Base-by-base conservation (phyloP, 1,139 yeast species). In the Blastobotrys capitulatus region DNA sequence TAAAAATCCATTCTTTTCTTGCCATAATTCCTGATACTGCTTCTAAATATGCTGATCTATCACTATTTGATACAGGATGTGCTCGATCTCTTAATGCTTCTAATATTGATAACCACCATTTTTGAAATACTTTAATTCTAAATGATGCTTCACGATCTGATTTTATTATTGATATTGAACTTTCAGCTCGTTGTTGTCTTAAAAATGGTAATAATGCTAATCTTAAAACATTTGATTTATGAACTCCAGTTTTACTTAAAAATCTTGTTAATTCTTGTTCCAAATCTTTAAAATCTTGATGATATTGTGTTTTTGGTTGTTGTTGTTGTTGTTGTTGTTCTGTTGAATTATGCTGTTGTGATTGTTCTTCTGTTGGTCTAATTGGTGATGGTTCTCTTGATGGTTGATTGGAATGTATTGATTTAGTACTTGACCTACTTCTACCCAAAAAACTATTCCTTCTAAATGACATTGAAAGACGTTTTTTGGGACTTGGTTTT, bases 41-140 rank as follows among this genome's bases (percentile, higher is more conserved):
- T 62, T 87, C 96, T 50, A 83, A 69, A 61, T 82, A 85, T 12
- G 88, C 89, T 45, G 82, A 77, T 51, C 83, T 70, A 64, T 87
- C 95, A 1, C 75, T 63, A 10, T 72, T 70, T 1, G 78, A 65
- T 2, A 78, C 65, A 47, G 67, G 62, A 59, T 58, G 59, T 52
- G 56, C 56, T 25, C 57, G 54, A 34, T 66, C 64, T 13, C 63
- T 63, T 48, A 79, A 64, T 8, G 76, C 71, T 9, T 65, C 63
- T 19, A 85, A 64, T n/a, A 82, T 65, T 19, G 78, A 73, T 9
- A 68, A 60, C 92, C 92, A 85, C 94, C 94, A 85, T 57, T 74
- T 75, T 25, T 76, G 64, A 19, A 83, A 66, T 6, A 78, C 69
- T 36, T 54, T 56, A 8, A 66, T 51, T 8, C 70, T 57, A 35